A percentile compares a stretch with the other conserved stretches of the same genome.
phyloP scores from a whole-genome alignment of 495 filamentous ascomycete genomes.

The Penicillium cataractarum region DNA sequence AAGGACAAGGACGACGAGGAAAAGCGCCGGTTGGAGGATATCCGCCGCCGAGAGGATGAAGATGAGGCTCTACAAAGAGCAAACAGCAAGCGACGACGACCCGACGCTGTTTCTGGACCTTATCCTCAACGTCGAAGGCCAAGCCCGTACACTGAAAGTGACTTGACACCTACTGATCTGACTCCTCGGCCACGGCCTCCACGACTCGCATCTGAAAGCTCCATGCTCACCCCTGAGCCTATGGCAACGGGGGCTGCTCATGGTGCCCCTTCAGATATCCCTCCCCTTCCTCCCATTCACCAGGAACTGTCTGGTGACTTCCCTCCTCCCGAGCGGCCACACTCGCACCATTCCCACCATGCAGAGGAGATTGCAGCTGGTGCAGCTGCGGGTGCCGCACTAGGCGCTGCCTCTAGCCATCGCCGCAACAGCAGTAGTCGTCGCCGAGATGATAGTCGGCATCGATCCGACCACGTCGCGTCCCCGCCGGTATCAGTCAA shows the following conservation, averaged over 20 bases:
- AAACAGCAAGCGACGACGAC: slow-evolving; percentile 53
- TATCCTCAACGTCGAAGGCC: slow-evolving; percentile 58
- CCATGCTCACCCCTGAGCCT: slow-evolving; percentile 35
- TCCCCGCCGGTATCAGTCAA: slow-evolving; percentile 76
- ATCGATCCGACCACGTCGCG: slow-evolving; percentile 46
- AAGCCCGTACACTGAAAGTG: slow-evolving; percentile 46
- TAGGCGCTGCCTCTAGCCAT: slow-evolving; percentile 39
- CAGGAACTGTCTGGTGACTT: slow-evolving; percentile 58
- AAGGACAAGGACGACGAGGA: slow-evolving; percentile 59
- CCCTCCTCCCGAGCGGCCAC: slow-evolving; percentile 41
- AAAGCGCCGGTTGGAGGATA: slow-evolving; percentile 63
- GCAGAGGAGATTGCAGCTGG: slow-evolving; percentile 46
- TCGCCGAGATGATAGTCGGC: slow-evolving; percentile 23
- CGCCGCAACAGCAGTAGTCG: slow-evolving; percentile 33
- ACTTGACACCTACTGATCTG: slow-evolving; percentile 50
- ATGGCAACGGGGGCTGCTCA: slow-evolving; percentile 41
- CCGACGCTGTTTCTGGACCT: slow-evolving; percentile 62
- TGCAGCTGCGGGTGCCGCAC: slow-evolving; percentile 23
- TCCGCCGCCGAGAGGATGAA: slow-evolving; percentile 59
- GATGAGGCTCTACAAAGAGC: slow-evolving; percentile 61
- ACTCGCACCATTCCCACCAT: slow-evolving; percentile 26
- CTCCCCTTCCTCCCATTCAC: slow-evolving; percentile 53
- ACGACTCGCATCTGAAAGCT: slow-evolving; percentile 36
- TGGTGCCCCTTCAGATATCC: slow-evolving; percentile 41
- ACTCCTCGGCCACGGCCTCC: slow-evolving; percentile 38